Evolutionary conservation across 2,329 filamentous ascomycete species (phyloP).

Genomic region (Laburnicola sp.): DNA sequence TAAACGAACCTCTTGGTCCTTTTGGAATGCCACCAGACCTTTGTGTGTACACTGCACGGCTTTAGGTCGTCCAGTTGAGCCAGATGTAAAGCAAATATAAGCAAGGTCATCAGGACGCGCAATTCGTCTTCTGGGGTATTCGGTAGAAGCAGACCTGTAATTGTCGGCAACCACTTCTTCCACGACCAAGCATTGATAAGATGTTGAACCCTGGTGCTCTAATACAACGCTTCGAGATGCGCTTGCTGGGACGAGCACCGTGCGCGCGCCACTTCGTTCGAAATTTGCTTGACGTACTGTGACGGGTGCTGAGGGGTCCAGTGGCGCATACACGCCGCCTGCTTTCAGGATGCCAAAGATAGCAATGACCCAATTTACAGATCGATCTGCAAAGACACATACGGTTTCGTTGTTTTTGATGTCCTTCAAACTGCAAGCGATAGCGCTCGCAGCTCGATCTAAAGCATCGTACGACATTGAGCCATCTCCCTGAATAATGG

Average conservation of each 20-base stretch:
- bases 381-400: slow-evolving; percentile 27
- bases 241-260: neutral
- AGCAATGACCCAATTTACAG: slow-evolving; percentile 43
- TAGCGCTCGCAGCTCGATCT: neutral
- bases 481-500: neutral
- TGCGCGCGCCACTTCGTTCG: neutral
- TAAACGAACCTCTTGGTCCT: neutral
- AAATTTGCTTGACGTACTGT: slow-evolving; percentile 22
- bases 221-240: no score
- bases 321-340: slow-evolving; percentile 15
- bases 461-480: neutral
- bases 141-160: neutral
- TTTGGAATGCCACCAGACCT: slow-evolving; percentile 3
- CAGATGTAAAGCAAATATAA: slow-evolving; percentile 52
- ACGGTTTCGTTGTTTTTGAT: neutral
- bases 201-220: no score
- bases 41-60: slow-evolving; percentile 38
- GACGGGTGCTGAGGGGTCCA: slow-evolving; percentile 28
- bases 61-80: slow-evolving; percentile 51
- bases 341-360: slow-evolving; percentile 42
- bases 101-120: slow-evolving; percentile 23
- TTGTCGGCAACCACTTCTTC: neutral
- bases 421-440: neutral
- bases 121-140: neutral
- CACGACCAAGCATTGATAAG: neutral